These are phyloP conservation scores for Starmera quercuum DNA, from an alignment of 805 yeast genomes.

Conservation along the genomic window DNA sequence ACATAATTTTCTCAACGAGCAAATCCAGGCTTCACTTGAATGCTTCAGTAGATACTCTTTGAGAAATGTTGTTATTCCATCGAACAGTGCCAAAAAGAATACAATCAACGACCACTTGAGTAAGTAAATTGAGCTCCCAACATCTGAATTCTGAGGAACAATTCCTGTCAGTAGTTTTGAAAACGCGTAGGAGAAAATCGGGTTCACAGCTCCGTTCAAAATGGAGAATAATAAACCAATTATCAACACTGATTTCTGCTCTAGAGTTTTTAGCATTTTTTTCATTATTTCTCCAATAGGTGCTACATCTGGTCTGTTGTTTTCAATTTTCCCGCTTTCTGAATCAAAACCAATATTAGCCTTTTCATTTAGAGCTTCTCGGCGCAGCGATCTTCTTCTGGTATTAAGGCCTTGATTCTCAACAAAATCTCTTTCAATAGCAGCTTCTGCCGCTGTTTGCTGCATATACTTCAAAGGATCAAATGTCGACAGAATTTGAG, in stretches of 20 bases:
- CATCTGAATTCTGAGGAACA: conserved; percentile 35
- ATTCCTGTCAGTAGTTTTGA: conserved; percentile 63
- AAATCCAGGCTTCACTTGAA: conserved; percentile 65
- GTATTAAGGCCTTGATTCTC: background rate
- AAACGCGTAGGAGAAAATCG: conserved; percentile 72
- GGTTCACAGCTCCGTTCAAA: conserved; percentile 57
- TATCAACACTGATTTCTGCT: conserved; percentile 20
- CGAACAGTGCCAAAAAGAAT: conserved; percentile 51
- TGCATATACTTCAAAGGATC: conserved; percentile 14
- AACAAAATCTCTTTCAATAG: background rate
- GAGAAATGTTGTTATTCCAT: conserved; percentile 49
- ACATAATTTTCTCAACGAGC: conserved; percentile 38
- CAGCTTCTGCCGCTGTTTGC: background rate
- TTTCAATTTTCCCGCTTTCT: conserved; percentile 5
- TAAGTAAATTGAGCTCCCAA: conserved; percentile 25
- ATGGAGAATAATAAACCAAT: conserved; percentile 49
- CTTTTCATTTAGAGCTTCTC: background rate
- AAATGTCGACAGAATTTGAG: conserved; percentile 11
- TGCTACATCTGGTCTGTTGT: conserved; percentile 17
- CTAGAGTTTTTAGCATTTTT: conserved; percentile 21
- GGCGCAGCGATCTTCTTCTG: too few species aligned
- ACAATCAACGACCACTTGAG: conserved; percentile 65
- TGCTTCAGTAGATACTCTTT: conserved; percentile 44
- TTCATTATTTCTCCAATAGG: conserved; percentile 21
- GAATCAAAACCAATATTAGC: conserved; percentile 1